Percentiles rank a stretch among this genome's conserved stretches.
Evolutionary conservation across 1,284 basidiomycete species (phyloP).

Genomic region (Dichomitus squalens): DNA sequence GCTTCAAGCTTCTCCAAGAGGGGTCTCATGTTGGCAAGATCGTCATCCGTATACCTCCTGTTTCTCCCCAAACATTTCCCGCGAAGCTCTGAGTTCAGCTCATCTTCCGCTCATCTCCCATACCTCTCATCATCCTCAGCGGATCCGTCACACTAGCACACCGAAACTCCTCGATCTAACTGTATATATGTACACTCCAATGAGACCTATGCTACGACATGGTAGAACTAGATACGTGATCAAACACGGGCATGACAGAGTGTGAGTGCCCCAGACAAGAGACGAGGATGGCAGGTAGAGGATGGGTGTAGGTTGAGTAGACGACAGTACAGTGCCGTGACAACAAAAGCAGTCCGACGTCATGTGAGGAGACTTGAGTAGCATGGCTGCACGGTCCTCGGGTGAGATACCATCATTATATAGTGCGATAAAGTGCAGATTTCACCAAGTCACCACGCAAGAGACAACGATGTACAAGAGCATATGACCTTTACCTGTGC

Average conservation of each 20-base stretch:
- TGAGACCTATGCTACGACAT: conserved; percentile 18
- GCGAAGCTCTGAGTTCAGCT: conserved; percentile 12
- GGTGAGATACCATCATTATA: conserved; percentile 6
- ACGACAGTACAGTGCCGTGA: neutral
- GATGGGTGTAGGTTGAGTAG: neutral
- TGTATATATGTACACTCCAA: conserved; percentile 22
- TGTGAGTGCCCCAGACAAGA: neutral
- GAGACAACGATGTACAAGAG: neutral
- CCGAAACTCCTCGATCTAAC: neutral
- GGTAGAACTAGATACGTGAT: conserved; percentile 14
- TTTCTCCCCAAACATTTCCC: neutral
- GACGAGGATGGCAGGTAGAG: neutral
- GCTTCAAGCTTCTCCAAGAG: conserved; percentile 65
- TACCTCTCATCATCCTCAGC: neutral
- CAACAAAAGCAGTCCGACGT: neutral
- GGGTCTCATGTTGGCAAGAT: conserved; percentile 81
- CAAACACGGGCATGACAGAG: neutral
- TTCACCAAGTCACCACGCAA: neutral
- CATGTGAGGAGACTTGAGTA: neutral
- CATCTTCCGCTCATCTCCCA: neutral
- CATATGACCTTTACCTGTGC: neutral
- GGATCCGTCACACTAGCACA: neutral
- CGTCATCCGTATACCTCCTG: conserved; percentile 47
- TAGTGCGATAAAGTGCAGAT: conserved; percentile 12
- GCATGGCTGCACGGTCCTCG: neutral